Evolutionary conservation across 352 stramenopile species (phyloP), one percentile per base, ranked within the genome.

Genomic region (Phytopythium litorale): DNA sequence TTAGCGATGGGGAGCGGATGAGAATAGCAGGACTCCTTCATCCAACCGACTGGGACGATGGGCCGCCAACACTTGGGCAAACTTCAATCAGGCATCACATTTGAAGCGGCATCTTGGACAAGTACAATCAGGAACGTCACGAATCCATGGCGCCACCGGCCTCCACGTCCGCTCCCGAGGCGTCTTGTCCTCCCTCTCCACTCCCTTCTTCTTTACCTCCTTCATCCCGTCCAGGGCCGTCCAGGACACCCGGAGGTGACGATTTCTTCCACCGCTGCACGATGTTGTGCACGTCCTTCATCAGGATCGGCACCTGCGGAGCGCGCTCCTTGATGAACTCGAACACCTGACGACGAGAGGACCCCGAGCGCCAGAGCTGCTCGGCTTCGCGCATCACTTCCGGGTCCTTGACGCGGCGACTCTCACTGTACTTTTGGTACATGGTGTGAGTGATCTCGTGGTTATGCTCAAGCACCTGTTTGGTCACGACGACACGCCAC

Each of bases 251-350:
- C 23, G 57, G 12, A 49, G 53, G 4, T 58, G 66, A 65, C 63
- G 75, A 68, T 23, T 78, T 61, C 63, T 91, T 81, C 83, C 83
- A 92, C 12, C 76, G 67, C 60, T 88, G 78, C 51, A 89, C 79
- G 19, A 91, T 76, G 42, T 92, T 92, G 64, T 92, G 83, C 13
- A 92, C 75, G 57, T 92, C 83, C 51, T 92, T 92, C 83, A 92
- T 92, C 16, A 88, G 60, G 33, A 92, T 75, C 7, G 72, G 58
- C n/a, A 68, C 67, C 51, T 66, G 80, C 15, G 75, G 71, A 19
- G 76, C 74, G 19, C 72, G 71, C n/a, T 84, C 79, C 56, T 91
- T 89, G 18, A 92, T 62, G 56, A 84, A 88, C 65, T 92, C 81
- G 43, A 83, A 92, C 45, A 92, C 71, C 30, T 82, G 80, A 40